phyloP scores from a whole-genome alignment of 371 early-diverging fungal species.

The Basidiobolus meristosporus region DNA sequence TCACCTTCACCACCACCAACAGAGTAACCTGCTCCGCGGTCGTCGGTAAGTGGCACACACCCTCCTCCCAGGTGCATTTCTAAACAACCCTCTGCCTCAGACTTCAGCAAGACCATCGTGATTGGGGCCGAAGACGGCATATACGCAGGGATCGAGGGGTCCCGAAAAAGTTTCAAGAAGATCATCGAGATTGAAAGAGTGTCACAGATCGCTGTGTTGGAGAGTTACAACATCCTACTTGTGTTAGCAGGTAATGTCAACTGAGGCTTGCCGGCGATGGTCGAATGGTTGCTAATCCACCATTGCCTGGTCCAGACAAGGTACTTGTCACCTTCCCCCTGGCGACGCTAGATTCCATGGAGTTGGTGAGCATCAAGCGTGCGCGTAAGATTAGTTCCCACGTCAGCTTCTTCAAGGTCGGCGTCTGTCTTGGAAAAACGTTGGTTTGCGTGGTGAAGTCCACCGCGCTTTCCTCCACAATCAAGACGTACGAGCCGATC shows the following conservation, averaged over 20 bases:
- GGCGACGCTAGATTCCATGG: conserved; percentile 30
- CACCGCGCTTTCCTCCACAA: conserved; percentile 36
- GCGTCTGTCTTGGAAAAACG: conserved; percentile 45
- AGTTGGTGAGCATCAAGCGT: conserved; percentile 17
- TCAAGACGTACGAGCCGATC: conserved; percentile 52
- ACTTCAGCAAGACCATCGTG: conserved; percentile 36
- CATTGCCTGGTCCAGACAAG: no score
- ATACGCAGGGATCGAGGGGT: conserved; percentile 24
- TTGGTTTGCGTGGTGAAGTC: conserved; percentile 58
- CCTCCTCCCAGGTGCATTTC: no score
- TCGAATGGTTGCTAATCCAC: no score
- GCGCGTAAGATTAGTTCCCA: conserved; percentile 53
- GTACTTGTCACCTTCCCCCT: conserved; percentile 60
- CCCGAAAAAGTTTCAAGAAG: conserved; percentile 13
- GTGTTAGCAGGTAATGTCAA: conserved; percentile 56
- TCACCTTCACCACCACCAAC: not conserved
- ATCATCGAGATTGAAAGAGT: conserved; percentile 61
- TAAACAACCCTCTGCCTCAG: no score
- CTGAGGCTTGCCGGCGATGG: no score
- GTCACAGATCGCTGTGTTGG: conserved; percentile 68
- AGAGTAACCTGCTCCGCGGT: not conserved
- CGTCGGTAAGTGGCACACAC: no score
- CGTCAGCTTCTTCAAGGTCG: conserved; percentile 69
- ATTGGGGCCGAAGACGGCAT: conserved; percentile 78
- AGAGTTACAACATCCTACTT: conserved; percentile 45